phyloP scores from a whole-genome alignment of 352 stramenopile species.

The Phytophthora colocasiae region DNA sequence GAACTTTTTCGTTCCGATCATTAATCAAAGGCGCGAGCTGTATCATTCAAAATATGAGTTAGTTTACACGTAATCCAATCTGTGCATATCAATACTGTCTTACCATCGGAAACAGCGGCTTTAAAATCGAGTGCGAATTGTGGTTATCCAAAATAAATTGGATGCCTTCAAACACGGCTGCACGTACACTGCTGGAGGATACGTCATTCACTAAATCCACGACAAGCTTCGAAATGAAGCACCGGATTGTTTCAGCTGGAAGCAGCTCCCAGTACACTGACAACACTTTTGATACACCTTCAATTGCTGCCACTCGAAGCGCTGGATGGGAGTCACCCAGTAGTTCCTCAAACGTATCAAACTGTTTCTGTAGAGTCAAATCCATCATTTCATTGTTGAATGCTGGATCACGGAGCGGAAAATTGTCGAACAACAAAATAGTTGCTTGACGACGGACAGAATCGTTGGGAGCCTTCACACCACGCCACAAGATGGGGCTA shows the following conservation, averaged over 20 bases:
- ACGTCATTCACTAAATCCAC: slow-evolving; percentile 86
- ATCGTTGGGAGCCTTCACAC: slow-evolving; percentile 84
- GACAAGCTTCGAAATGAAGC: slow-evolving; percentile 83
- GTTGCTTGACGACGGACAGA: slow-evolving; percentile 83
- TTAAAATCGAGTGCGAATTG: slow-evolving; percentile 85
- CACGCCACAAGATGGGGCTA: slow-evolving; percentile 88
- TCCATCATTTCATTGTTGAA: slow-evolving; percentile 86
- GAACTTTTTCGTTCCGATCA: slow-evolving; percentile 85
- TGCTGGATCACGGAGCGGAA: slow-evolving; percentile 77
- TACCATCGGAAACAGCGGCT: slow-evolving; percentile 86
- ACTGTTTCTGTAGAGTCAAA: slow-evolving; percentile 80
- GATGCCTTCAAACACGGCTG: slow-evolving; percentile 84
- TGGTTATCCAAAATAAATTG: slow-evolving; percentile 91
- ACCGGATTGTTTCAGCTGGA: slow-evolving; percentile 80
- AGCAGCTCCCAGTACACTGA: slow-evolving; percentile 89
- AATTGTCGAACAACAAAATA: slow-evolving; percentile 87
- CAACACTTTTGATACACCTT: slow-evolving; percentile 83
- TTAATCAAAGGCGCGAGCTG: slow-evolving; percentile 85
- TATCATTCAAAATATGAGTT: slow-evolving; percentile 19
- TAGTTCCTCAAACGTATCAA: slow-evolving; percentile 83
- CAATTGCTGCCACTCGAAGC: slow-evolving; percentile 79
- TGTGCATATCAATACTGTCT: slow-evolving; percentile 1
- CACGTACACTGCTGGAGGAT: slow-evolving; percentile 77
- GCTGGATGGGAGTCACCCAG: slow-evolving; percentile 78
- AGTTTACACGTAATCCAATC: too few species aligned